These are phyloP conservation scores for Xylariaceae sp. DNA, from an alignment of 2,329 filamentous ascomycete genomes.

Conservation along the genomic window DNA sequence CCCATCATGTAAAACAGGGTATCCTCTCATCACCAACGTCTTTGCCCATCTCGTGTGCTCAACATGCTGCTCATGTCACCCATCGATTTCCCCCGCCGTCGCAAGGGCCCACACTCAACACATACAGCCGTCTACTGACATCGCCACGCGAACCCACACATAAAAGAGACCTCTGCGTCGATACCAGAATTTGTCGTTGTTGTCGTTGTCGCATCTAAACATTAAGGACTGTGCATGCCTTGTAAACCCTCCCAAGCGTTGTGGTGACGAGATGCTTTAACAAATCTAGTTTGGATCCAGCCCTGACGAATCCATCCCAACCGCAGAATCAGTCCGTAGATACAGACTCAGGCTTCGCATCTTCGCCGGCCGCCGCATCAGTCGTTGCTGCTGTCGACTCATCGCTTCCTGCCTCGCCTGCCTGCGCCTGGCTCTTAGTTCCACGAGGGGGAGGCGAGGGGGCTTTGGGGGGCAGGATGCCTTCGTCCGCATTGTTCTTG, in stretches of 20 bases:
- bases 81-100: constrained; percentile 7
- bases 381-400: constrained; percentile 26
- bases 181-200: constrained; percentile 15
- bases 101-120: constrained; percentile 8
- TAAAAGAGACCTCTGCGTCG: constrained; percentile 25
- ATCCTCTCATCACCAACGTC: constrained; percentile 8
- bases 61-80: constrained; percentile 9
- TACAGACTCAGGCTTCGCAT: constrained; percentile 23
- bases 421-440: constrained; percentile 28
- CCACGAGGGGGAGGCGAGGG: constrained; percentile 31
- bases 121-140: constrained; percentile 17
- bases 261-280: constrained; percentile 11
- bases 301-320: constrained; percentile 4
- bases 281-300: constrained; percentile 12
- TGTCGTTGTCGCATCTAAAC: constrained; percentile 20
- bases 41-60: constrained; percentile 13
- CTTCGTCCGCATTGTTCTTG: constrained; percentile 45
- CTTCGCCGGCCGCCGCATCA: constrained; percentile 23
- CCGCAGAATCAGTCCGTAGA: constrained; percentile 25
- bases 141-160: constrained; percentile 21
- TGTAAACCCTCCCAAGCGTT: constrained; percentile 19
- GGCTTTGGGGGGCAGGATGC: constrained; percentile 30
- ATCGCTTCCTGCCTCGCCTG: constrained; percentile 22
- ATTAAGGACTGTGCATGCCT: constrained; percentile 19
- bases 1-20: constrained; percentile 12